phyloP scores from a whole-genome alignment of 2,329 filamentous ascomycete species.

The Penicillium sp. region DNA sequence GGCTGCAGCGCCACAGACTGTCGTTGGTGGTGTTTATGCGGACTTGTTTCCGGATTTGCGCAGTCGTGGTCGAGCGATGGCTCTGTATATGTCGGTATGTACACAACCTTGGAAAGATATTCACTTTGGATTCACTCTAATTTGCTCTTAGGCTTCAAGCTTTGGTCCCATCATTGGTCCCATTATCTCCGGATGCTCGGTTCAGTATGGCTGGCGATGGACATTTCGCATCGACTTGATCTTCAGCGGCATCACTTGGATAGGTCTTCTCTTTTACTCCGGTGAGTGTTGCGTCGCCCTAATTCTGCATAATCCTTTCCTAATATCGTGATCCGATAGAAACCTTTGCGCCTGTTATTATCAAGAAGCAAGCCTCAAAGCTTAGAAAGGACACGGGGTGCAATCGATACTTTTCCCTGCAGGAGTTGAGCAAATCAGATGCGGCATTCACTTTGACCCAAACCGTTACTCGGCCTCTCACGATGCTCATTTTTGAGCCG shows the following conservation, averaged over 20 bases:
- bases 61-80: constrained; percentile 38
- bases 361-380: constrained; percentile 53
- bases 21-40: constrained; percentile 45
- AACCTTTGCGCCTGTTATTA: constrained; percentile 57
- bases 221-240: constrained; percentile 60
- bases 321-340: constrained; percentile 37
- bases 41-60: constrained; percentile 43
- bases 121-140: not conserved
- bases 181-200: constrained; percentile 44
- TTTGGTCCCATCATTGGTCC: constrained; percentile 43
- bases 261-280: constrained; percentile 59
- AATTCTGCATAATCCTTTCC: not conserved
- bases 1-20: constrained; percentile 42
- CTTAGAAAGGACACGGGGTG: constrained; percentile 55
- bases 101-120: rapidly evolving
- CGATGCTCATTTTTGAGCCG: constrained; percentile 68
- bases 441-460: constrained; percentile 29
- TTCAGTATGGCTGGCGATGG: constrained; percentile 45
- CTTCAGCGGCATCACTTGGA: constrained; percentile 55
- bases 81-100: constrained; percentile 41
- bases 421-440: constrained; percentile 53
- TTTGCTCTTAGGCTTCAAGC: constrained; percentile 28
- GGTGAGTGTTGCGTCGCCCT: constrained; percentile 13
- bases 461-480: constrained; percentile 66
- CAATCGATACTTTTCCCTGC: constrained; percentile 51